These are phyloP conservation scores for Boletus smithii DNA, from an alignment of 1,284 basidiomycete species.

Conservation along the genomic window DNA sequence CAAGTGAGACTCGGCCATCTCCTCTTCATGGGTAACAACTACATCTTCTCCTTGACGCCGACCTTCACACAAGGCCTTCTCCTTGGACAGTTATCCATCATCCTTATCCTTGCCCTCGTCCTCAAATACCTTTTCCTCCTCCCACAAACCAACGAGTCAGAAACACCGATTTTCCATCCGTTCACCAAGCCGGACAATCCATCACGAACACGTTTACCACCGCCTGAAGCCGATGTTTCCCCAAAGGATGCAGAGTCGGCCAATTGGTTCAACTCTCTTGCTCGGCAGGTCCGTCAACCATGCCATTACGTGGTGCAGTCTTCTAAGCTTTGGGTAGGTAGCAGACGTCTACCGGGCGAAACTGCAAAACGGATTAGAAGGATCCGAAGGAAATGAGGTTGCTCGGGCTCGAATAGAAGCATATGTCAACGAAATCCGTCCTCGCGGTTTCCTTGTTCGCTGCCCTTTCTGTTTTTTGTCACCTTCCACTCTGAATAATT, in stretches of 20 bases:
- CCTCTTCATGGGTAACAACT: conserved; percentile 55
- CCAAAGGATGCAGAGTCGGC: conserved; percentile 50
- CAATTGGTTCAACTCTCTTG: conserved; percentile 72
- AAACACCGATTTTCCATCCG: conserved; percentile 56
- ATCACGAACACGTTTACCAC: conserved; percentile 35
- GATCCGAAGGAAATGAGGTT: conserved; percentile 67
- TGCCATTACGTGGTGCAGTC: background rate
- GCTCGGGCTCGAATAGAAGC: conserved; percentile 66
- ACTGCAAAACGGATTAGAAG: conserved; percentile 56
- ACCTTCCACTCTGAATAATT: background rate
- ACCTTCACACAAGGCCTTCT: conserved; percentile 83
- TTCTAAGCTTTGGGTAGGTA: conserved; percentile 42
- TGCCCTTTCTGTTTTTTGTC: background rate
- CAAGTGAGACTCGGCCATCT: too few species aligned
- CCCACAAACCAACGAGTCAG: conserved; percentile 52
- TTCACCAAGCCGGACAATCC: conserved; percentile 45
- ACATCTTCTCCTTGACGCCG: conserved; percentile 69
- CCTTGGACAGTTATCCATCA: conserved; percentile 74
- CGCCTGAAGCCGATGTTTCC: conserved; percentile 24
- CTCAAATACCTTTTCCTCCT: conserved; percentile 83
- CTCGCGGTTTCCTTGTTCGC: conserved; percentile 63
- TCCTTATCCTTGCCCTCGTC: conserved; percentile 63
- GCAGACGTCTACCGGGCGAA: conserved; percentile 70
- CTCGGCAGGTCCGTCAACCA: conserved; percentile 55
- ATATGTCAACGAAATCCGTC: conserved; percentile 68